A percentile compares a stretch with the other conserved stretches of the same genome.
phyloP scores from a whole-genome alignment of 345 rosid genomes.

The Salix dunnii region DNA sequence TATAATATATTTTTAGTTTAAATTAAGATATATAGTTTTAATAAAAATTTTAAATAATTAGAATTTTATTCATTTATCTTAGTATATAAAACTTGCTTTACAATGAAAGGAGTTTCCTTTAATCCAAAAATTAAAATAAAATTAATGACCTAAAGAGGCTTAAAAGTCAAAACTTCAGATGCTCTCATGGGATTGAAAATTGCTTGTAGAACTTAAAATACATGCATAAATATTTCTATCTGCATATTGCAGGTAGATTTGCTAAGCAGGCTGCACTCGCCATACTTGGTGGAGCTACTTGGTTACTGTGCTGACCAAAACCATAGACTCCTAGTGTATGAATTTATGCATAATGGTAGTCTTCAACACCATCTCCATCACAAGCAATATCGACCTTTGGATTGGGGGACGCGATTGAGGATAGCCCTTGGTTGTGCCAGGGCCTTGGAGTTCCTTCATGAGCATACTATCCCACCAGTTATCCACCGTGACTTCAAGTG shows the following conservation, averaged over 20 bases:
- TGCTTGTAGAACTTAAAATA: not conserved
- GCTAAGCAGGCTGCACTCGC: slow-evolving; percentile 71
- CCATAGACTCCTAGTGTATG: slow-evolving; percentile 70
- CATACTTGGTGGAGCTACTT: slow-evolving; percentile 72
- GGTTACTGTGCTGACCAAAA: slow-evolving; percentile 93
- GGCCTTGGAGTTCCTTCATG: slow-evolving; percentile 86
- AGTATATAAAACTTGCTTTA: too few species aligned
- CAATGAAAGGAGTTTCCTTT: too few species aligned
- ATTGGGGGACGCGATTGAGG: slow-evolving; percentile 72
- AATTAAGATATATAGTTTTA: too few species aligned
- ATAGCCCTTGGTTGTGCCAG: slow-evolving; percentile 83
- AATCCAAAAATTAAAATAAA: too few species aligned
- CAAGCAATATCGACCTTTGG: slow-evolving; percentile 36
- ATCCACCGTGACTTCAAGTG: slow-evolving; percentile 88
- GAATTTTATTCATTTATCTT: too few species aligned
- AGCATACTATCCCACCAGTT: slow-evolving; percentile 51
- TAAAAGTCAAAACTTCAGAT: not conserved
- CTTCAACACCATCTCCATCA: slow-evolving; percentile 62
- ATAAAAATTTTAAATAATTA: too few species aligned
- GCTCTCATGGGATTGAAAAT: not conserved
- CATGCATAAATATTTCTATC: not conserved
- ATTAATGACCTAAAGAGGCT: not conserved
- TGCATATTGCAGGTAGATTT: slow-evolving; percentile 70
- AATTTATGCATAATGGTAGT: slow-evolving; percentile 71
- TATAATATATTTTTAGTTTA: too few species aligned